Conservation (phyloP, 2,329 filamentous ascomycete species). For the Microsporum canis region DNA sequence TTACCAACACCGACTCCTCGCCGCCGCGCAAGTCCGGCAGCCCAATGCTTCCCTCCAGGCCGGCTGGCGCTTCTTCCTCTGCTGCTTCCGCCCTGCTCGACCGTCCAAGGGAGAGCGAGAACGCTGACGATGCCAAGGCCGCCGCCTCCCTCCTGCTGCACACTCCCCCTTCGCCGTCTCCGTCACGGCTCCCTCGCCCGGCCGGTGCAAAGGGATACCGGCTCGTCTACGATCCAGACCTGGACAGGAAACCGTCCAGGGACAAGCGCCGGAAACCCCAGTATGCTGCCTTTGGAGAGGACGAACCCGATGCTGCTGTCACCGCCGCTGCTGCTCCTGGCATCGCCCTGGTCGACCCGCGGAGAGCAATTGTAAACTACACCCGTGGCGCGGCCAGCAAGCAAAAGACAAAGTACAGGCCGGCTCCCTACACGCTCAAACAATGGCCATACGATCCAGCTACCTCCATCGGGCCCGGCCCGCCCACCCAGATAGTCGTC, state of each 20-base stretch:
- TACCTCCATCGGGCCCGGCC: slow-evolving; percentile 77
- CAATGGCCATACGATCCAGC: slow-evolving; percentile 71
- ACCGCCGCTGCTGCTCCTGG: neutral
- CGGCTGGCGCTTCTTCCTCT: slow-evolving; percentile 14
- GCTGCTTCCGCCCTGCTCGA: slow-evolving; percentile 1
- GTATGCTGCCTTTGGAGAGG: slow-evolving; percentile 42
- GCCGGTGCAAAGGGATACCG: slow-evolving; percentile 46
- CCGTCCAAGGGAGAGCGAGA: slow-evolving; percentile 22
- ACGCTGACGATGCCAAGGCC: slow-evolving; percentile 21
- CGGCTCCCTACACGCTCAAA: slow-evolving; percentile 65
- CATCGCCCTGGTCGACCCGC: slow-evolving; percentile 66
- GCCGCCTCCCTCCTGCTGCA: slow-evolving; percentile 31
- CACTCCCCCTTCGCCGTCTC: slow-evolving; percentile 30
- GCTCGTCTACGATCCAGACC: slow-evolving; percentile 52
- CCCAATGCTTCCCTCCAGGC: slow-evolving; percentile 37
- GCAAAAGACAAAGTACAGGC: slow-evolving; percentile 58
- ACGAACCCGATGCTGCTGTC: slow-evolving; percentile 49
- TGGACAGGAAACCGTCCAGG: slow-evolving; percentile 47
- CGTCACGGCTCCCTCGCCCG: slow-evolving; percentile 41
- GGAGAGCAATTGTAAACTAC: slow-evolving; percentile 57
- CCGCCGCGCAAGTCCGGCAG: slow-evolving; percentile 47
- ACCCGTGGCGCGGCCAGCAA: slow-evolving; percentile 52
- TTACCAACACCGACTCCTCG: slow-evolving; percentile 56
- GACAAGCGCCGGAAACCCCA: slow-evolving; percentile 44
- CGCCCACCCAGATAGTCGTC: slow-evolving; percentile 81